A percentile compares a stretch with the other conserved stretches of the same genome.
phyloP scores from a whole-genome alignment of 768 basidiomycete genomes.

The Leccinum obscurum region DNA sequence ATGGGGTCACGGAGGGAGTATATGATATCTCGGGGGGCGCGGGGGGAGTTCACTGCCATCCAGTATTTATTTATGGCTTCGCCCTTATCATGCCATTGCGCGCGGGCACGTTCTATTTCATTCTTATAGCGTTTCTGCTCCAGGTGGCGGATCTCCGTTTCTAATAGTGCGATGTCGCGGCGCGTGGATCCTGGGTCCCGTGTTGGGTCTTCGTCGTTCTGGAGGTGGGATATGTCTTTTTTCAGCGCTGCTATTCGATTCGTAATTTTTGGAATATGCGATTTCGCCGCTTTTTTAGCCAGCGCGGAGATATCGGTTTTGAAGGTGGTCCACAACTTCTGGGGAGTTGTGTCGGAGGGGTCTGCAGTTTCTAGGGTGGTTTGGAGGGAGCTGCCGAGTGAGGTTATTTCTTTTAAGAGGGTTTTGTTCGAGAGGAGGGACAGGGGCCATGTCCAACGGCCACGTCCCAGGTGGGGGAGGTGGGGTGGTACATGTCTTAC shows the following conservation, averaged over 20 bases:
- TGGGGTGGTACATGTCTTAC: background rate
- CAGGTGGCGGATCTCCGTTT: no score
- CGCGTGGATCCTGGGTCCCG: no score
- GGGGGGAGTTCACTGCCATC: conserved; percentile 8
- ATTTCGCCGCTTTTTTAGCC: background rate
- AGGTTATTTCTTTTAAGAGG: accelerated
- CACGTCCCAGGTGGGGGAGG: background rate
- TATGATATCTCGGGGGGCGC: conserved; percentile 20
- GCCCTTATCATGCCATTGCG: background rate
- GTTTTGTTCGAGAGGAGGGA: no score
- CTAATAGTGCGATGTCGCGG: no score
- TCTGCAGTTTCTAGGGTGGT: background rate
- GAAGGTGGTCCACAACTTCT: background rate
- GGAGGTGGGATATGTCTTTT: no score
- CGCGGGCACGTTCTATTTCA: background rate
- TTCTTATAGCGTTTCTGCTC: no score
- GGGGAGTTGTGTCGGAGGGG: background rate
- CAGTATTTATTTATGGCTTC: conserved; percentile 22
- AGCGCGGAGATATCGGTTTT: background rate
- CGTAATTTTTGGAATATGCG: background rate
- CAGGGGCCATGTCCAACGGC: background rate
- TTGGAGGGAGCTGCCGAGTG: background rate
- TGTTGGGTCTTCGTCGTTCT: no score
- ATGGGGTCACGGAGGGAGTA: conserved; percentile 5
- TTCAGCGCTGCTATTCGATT: no score